phyloP scores from a whole-genome alignment of 441 rosid species.

The Gossypium lobatum region DNA sequence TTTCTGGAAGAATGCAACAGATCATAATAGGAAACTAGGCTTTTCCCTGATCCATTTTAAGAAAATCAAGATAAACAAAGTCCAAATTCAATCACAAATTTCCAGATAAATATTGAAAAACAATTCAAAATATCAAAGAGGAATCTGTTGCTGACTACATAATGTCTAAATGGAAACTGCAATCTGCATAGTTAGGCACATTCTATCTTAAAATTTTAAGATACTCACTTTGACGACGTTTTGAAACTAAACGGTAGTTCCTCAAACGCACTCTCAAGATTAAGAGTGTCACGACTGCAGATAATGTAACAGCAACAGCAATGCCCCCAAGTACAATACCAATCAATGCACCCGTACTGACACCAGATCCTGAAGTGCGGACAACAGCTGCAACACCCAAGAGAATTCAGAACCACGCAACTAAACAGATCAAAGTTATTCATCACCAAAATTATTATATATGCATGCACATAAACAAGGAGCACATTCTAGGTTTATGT shows the following conservation, averaged over 20 bases:
- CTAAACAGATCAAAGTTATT: not conserved
- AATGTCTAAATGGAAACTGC: not conserved
- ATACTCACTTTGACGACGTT: constrained; percentile 53
- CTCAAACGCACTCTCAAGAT: constrained; percentile 46
- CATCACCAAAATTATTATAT: not conserved
- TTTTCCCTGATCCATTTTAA: not conserved
- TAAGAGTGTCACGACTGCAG: constrained; percentile 61
- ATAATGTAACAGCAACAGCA: constrained; percentile 66
- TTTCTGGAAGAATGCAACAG: not conserved
- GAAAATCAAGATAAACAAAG: not conserved
- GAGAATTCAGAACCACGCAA: constrained; percentile 11
- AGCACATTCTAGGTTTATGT: not conserved
- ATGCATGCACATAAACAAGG: not conserved
- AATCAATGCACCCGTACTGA: constrained; percentile 57
- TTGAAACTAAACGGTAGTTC: constrained; percentile 38
- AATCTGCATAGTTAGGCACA: not conserved
- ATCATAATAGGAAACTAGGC: not conserved
- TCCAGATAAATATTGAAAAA: not conserved
- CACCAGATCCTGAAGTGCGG: constrained; percentile 28
- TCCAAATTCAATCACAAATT: not conserved
- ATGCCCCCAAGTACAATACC: constrained; percentile 66
- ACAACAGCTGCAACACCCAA: constrained; percentile 33
- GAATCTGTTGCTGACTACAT: not conserved
- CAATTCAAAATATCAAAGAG: constrained; percentile 1
- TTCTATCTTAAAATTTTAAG: constrained; percentile 5